Conservation (phyloP, 208 protist genomes). For the Tetramitus jugosus region DNA sequence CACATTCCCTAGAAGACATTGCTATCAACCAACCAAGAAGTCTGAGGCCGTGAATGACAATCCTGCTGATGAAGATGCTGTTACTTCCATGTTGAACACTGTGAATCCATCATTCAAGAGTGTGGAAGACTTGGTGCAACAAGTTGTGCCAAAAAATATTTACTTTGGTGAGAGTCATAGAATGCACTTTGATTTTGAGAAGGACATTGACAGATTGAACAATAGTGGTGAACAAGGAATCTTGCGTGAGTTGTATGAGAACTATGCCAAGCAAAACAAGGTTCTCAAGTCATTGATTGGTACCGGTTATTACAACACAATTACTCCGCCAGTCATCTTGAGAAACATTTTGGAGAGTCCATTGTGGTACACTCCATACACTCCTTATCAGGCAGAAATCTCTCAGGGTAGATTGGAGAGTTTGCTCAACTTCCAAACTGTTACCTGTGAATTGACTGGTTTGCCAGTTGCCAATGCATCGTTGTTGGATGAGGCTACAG, state of each 20-base stretch:
- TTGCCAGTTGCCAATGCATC: slow-evolving; percentile 89
- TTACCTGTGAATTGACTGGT: slow-evolving; percentile 87
- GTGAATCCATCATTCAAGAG: slow-evolving; percentile 28
- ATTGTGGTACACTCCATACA: slow-evolving; percentile 98
- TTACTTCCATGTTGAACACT: slow-evolving; percentile 26
- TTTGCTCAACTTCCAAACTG: slow-evolving; percentile 94
- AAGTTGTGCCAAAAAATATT: slow-evolving; percentile 59
- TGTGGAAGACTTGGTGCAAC: slow-evolving; percentile 64
- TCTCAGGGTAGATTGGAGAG: slow-evolving; percentile 91
- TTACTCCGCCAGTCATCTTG: slow-evolving; percentile 77
- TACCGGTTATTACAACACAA: slow-evolving; percentile 79
- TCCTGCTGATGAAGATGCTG: too few species aligned
- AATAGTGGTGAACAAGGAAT: slow-evolving; percentile 18
- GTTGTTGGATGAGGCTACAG: slow-evolving; percentile 83
- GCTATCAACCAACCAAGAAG: slow-evolving; percentile 71
- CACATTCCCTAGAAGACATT: slow-evolving; percentile 74
- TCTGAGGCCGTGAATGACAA: too few species aligned
- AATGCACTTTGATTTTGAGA: too few species aligned
- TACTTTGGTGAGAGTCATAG: slow-evolving; percentile 36
- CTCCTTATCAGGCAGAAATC: slow-evolving; percentile 91
- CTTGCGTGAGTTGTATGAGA: slow-evolving; percentile 37
- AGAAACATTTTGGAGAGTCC: slow-evolving; percentile 95
- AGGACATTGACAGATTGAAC: too few species aligned
- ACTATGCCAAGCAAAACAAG: slow-evolving; percentile 63
- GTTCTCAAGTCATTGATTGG: slow-evolving; percentile 79